phyloP scores from a whole-genome alignment of 2,329 filamentous ascomycete genomes.

The Fusarium verticillioides region DNA sequence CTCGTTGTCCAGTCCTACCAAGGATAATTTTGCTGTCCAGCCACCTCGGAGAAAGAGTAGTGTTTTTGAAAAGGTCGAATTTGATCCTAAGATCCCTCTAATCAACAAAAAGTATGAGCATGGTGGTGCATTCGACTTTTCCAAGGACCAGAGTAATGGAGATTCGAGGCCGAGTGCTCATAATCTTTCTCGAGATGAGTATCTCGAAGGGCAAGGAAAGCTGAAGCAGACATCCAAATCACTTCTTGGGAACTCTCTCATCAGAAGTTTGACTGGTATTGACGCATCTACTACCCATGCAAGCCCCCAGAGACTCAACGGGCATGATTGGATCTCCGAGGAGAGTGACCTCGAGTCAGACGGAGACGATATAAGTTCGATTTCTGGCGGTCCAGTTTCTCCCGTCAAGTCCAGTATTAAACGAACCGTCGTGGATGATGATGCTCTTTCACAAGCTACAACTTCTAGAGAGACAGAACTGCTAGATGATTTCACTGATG shows the following conservation, averaged over 20 bases:
- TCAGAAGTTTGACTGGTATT: slow-evolving; percentile 43
- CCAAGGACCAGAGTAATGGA: slow-evolving; percentile 47
- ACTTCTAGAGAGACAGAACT: slow-evolving; percentile 62
- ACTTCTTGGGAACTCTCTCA: slow-evolving; percentile 38
- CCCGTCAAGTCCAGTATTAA: slow-evolving; percentile 61
- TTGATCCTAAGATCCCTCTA: slow-evolving; percentile 63
- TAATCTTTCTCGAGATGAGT: slow-evolving; percentile 58
- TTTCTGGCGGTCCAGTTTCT: slow-evolving; percentile 61
- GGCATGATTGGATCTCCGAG: slow-evolving; percentile 56
- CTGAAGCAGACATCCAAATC: slow-evolving; percentile 50
- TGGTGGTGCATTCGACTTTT: slow-evolving; percentile 64
- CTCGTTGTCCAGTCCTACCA: slow-evolving; percentile 49
- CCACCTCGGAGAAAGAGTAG: slow-evolving; percentile 54
- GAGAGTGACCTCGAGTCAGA: slow-evolving; percentile 66
- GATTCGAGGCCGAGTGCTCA: slow-evolving; percentile 47
- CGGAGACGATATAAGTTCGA: slow-evolving; percentile 63
- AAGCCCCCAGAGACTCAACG: slow-evolving; percentile 54
- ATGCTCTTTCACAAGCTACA: slow-evolving; percentile 62
- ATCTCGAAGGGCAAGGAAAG: slow-evolving; percentile 60
- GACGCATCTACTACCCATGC: slow-evolving; percentile 42
- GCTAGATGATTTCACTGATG: slow-evolving; percentile 56
- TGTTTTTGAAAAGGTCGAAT: slow-evolving; percentile 65
- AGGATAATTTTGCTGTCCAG: slow-evolving; percentile 37
- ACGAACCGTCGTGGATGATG: slow-evolving; percentile 63
- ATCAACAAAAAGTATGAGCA: slow-evolving; percentile 70